Evolutionary conservation across 768 basidiomycete genomes (phyloP).

Genomic region (Wakefieldia striispora): DNA sequence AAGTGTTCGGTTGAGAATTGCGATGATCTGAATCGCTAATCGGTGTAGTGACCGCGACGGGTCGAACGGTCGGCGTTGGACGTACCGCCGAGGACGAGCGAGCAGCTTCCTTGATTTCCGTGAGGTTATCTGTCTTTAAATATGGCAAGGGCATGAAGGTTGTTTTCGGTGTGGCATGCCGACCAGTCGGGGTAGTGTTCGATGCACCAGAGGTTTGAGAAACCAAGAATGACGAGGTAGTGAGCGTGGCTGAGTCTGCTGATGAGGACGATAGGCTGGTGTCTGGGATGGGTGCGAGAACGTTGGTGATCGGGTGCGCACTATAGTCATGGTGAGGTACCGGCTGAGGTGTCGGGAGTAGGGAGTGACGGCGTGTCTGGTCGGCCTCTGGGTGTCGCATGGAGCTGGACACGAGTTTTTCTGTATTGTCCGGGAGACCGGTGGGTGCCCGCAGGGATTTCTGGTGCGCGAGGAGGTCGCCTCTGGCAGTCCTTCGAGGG

Average conservation of each 20-base stretch:
- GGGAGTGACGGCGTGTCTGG: constrained; percentile 3
- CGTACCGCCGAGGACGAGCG: constrained; percentile 8
- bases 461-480: constrained; percentile 9
- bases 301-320: constrained; percentile 27
- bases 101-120: constrained; percentile 15
- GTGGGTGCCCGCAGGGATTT: constrained; percentile 5
- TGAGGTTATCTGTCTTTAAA: constrained; percentile 25
- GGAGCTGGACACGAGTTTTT: constrained; percentile 15
- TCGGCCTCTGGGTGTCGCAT: background rate
- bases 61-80: constrained; percentile 3
- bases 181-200: constrained; percentile 10
- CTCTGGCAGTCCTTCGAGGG: constrained; percentile 11
- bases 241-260: constrained; percentile 5
- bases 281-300: constrained; percentile 30
- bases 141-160: constrained; percentile 30
- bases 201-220: constrained; percentile 25
- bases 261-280: constrained; percentile 31
- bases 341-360: constrained; percentile 12
- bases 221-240: constrained; percentile 12
- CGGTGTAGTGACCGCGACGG: constrained; percentile 1
- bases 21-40: background rate
- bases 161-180: constrained; percentile 16
- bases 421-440: constrained; percentile 21
- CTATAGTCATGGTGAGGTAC: constrained; percentile 24
- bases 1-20: constrained; percentile 10